Conservation (phyloP, 495 filamentous ascomycete genomes). For the Aspergillus diversus region DNA sequence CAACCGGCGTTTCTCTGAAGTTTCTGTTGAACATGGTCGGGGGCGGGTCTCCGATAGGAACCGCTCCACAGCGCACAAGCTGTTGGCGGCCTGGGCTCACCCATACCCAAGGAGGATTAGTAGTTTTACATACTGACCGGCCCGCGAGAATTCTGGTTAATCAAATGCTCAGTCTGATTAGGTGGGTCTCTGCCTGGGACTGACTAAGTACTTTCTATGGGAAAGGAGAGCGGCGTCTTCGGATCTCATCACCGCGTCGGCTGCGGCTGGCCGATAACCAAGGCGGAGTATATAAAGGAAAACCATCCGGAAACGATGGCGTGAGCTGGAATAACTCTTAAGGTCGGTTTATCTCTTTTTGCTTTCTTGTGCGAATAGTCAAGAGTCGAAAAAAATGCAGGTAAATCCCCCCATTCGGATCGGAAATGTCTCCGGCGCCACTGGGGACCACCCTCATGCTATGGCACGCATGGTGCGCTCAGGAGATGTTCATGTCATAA, state of each 20-base stretch:
- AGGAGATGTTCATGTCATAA: not conserved
- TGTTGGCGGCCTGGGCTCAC: no score
- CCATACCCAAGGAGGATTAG: no score
- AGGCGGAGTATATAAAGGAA: not conserved
- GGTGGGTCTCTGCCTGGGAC: not conserved
- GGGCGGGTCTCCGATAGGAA: not conserved
- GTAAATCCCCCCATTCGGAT: not conserved
- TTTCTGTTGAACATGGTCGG: not conserved
- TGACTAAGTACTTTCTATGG: not conserved
- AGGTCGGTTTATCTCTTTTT: not conserved
- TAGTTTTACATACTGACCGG: no score
- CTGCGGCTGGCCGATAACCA: not conserved
- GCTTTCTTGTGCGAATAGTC: no score
- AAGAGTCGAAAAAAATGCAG: not conserved
- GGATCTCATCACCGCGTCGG: not conserved
- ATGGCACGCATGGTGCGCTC: not conserved
- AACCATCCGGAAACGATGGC: not conserved
- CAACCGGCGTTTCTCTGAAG: not conserved
- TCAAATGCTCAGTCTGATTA: no score
- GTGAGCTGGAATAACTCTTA: not conserved
- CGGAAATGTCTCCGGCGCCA: not conserved
- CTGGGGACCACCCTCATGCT: not conserved
- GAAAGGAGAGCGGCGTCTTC: not conserved
- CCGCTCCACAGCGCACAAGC: not conserved
- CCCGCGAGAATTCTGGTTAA: no score